These are phyloP conservation scores for Bifiguratus adelaidae DNA, from an alignment of 192 early-diverging fungal species.

Conservation along the genomic window DNA sequence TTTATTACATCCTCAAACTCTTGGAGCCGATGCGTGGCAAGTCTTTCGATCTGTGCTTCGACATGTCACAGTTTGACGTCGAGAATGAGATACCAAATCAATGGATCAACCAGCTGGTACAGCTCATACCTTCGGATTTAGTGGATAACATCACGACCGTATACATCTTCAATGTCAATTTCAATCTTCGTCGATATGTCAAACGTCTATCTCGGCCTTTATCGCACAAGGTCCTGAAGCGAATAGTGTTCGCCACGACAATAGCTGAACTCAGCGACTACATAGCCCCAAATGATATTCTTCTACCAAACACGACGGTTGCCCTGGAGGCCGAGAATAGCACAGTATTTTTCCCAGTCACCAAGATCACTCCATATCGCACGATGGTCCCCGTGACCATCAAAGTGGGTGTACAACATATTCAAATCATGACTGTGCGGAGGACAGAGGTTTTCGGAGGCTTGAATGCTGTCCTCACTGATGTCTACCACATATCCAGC, in stretches of 20 bases:
- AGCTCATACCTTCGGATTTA: constrained; percentile 58
- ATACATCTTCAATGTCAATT: constrained; percentile 80
- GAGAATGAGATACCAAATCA: constrained; percentile 73
- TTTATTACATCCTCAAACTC: constrained; percentile 57
- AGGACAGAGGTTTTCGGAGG: constrained; percentile 55
- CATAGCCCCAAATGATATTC: constrained; percentile 59
- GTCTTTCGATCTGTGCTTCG: constrained; percentile 73
- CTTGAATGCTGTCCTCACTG: constrained; percentile 63
- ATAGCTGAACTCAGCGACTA: constrained; percentile 63
- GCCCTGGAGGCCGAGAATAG: constrained; percentile 64
- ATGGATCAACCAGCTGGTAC: constrained; percentile 63
- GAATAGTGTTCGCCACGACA: constrained; percentile 57
- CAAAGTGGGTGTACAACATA: constrained; percentile 70
- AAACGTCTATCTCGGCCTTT: constrained; percentile 40
- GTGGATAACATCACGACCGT: constrained; percentile 52
- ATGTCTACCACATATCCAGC: constrained; percentile 67
- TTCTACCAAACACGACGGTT: constrained; percentile 12
- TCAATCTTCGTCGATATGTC: constrained; percentile 58
- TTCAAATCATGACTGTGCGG: constrained; percentile 62
- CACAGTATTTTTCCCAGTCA: constrained; percentile 51
- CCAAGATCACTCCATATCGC: constrained; percentile 54
- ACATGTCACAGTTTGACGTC: constrained; percentile 67
- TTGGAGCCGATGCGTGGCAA: constrained; percentile 59
- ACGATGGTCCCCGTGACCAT: constrained; percentile 64
- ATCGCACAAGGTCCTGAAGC: constrained; percentile 43